These are phyloP conservation scores for Phlebopus sp. DNA, from an alignment of 1,284 basidiomycete species.

Conservation along the genomic window DNA sequence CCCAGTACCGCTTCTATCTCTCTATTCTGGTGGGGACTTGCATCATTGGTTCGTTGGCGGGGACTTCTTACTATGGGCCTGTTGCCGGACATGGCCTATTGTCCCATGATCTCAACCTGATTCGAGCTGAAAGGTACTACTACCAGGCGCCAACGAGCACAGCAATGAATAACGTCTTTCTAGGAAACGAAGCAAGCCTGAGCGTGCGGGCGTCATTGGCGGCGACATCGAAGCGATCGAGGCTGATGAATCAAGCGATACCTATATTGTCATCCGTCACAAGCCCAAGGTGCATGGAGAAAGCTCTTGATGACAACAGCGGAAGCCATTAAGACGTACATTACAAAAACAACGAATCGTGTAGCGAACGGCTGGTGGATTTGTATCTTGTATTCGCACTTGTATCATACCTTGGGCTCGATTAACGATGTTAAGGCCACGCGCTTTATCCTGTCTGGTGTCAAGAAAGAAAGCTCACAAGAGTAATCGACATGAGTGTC, in stretches of 20 bases:
- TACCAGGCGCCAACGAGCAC: not conserved
- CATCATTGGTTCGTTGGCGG: constrained; percentile 78
- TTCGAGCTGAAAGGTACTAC: constrained; percentile 49
- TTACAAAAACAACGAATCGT: not conserved
- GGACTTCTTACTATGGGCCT: constrained; percentile 75
- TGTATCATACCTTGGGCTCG: no score
- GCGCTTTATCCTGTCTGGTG: no score
- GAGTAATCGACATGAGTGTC: no score
- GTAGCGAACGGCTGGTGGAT: no score
- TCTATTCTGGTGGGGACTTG: constrained; percentile 91
- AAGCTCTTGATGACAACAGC: constrained; percentile 1
- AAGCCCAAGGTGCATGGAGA: constrained; percentile 32
- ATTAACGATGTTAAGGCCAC: no score
- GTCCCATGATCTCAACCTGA: constrained; percentile 57
- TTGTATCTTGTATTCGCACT: no score
- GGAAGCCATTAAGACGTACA: constrained; percentile 9
- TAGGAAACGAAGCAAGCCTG: constrained; percentile 41
- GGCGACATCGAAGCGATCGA: constrained; percentile 53
- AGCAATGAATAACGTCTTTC: not conserved
- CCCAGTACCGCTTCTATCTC: constrained; percentile 95
- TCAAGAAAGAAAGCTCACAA: no score
- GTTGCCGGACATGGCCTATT: constrained; percentile 69
- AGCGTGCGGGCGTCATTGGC: constrained; percentile 39
- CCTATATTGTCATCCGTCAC: constrained; percentile 48
- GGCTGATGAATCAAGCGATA: constrained; percentile 42